A percentile compares a stretch with the other conserved stretches of the same genome.
Evolutionary conservation across 2,329 filamentous ascomycete species (phyloP).

Genomic region (Penicillium sp.): DNA sequence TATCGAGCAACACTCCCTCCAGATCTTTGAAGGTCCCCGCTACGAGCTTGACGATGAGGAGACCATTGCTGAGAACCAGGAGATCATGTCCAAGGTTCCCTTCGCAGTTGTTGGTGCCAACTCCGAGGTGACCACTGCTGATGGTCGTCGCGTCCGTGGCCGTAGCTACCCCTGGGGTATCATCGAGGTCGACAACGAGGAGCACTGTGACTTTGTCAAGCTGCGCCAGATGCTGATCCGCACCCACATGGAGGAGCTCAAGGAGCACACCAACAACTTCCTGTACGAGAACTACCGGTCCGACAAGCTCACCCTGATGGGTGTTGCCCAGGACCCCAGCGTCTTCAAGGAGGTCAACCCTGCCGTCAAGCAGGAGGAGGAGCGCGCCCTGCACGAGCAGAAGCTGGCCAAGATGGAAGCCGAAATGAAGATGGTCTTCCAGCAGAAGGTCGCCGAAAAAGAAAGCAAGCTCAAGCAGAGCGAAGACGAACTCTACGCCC

Average conservation of each 20-base stretch:
- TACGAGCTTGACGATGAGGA: constrained; percentile 99
- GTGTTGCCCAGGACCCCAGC: constrained; percentile 95
- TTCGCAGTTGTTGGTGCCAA: constrained; percentile 98
- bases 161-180: constrained; percentile 97
- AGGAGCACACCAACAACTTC: constrained; percentile 99
- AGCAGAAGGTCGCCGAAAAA: constrained; percentile 99
- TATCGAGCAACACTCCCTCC: constrained; percentile 94
- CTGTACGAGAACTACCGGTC: constrained; percentile 99
- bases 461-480: constrained; percentile 99
- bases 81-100: constrained; percentile 99
- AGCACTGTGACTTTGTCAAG: constrained; percentile 99
- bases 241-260: constrained; percentile 99
- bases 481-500: constrained; percentile 96
- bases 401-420: constrained; percentile 99
- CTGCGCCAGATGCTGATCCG: constrained; percentile 99
- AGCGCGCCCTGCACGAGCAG: constrained; percentile 96
- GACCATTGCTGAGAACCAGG: constrained; percentile 99
- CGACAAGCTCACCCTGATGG: constrained; percentile 98
- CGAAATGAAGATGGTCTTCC: constrained; percentile 99
- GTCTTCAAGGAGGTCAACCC: constrained; percentile 99
- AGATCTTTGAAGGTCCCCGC: constrained; percentile 97
- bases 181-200: constrained; percentile 99
- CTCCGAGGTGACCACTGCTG: constrained; percentile 83
- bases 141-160: constrained; percentile 93
- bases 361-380: constrained; percentile 99